Evolutionary conservation across 768 basidiomycete species (phyloP), one percentile per base, ranked within the genome.

Genomic region (Saitozyma sp.): DNA sequence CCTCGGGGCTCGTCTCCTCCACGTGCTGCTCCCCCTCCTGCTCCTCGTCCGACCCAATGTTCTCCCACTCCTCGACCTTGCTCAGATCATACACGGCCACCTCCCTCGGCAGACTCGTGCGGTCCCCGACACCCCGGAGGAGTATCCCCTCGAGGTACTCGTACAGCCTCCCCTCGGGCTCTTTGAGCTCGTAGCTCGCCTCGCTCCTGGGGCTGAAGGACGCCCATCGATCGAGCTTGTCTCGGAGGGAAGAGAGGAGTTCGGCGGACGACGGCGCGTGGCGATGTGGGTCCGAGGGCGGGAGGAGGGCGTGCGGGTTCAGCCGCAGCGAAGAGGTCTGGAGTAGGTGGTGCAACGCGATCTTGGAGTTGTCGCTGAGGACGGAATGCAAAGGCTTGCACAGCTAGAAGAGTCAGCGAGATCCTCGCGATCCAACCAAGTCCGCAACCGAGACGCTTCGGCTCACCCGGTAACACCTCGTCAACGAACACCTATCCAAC

Each of bases 61-160:
- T 69, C 49, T 75, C 74, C 74, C 76, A 76, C 37, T 74, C 74
- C 16, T 61, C 60, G 13, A 68, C 37, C 17, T 63, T 60, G 3
- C 62, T 58, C 48, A 79, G 50, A 61, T 79, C 76, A 55, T 77
- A 79, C 13, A 77, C 52, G 45, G 73, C 75, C 9, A 74, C 37
- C n/a, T 67, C 70, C 17, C 43, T 62, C 4, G 70, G 66, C 19
- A 65, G 37, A 16, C 38, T 42, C 20, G 55, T 45, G 1, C 39
- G 42, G 4, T 63, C 61, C 1, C 60, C 64, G 6, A 73, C 63
- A 54, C 69, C 66, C 19, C 74, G 59, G 29, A 79, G 42, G 16
- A 79, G 51, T 1, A 69, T 59, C 2, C 78, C 78, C 58, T 79
- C 78, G 1, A 79, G 65, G 40, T 76, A 79, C 54, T 79, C 78